These are phyloP conservation scores for Penicillium sp. DNA, from an alignment of 2,329 filamentous ascomycete species.

Conservation along the genomic window DNA sequence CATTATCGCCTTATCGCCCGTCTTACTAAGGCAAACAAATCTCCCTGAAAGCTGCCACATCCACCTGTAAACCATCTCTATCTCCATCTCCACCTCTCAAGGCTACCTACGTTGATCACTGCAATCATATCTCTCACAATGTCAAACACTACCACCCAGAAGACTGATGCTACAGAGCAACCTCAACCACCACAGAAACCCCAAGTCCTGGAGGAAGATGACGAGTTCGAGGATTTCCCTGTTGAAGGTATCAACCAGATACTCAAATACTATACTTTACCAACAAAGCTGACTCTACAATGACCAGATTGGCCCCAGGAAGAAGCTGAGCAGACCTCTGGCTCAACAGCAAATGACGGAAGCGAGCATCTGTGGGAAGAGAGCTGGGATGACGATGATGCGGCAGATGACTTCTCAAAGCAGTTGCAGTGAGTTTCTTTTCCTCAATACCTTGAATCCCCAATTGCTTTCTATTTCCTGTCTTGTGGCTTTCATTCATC, in stretches of 20 bases:
- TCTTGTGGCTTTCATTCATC: background rate
- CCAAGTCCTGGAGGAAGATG: conserved; percentile 84
- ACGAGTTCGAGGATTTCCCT: conserved; percentile 98
- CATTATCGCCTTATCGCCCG: conserved; percentile 11
- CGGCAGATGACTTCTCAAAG: conserved; percentile 90
- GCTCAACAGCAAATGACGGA: conserved; percentile 47
- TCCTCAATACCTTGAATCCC: background rate
- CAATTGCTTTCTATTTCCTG: background rate
- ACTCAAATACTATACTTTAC: background rate
- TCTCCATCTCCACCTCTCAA: conserved; percentile 6
- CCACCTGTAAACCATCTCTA: background rate
- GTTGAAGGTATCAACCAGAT: conserved; percentile 69
- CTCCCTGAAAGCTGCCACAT: conserved; percentile 12
- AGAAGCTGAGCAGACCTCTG: conserved; percentile 71
- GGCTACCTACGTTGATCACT: background rate
- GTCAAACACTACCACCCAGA: conserved; percentile 44
- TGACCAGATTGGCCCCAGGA: conserved; percentile 83
- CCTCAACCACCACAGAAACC: conserved; percentile 60
- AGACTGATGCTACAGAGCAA: conserved; percentile 43
- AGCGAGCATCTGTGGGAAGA: conserved; percentile 95
- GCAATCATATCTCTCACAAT: conserved; percentile 36
- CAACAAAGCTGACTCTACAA: conserved; percentile 2
- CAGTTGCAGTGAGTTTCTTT: conserved; percentile 74
- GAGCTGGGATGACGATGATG: conserved; percentile 99
- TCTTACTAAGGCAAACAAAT: conserved; percentile 15